Evolutionary conservation across 208 protist species (phyloP), one percentile per base, ranked within the genome.

Genomic region (Leishmania turanica): DNA sequence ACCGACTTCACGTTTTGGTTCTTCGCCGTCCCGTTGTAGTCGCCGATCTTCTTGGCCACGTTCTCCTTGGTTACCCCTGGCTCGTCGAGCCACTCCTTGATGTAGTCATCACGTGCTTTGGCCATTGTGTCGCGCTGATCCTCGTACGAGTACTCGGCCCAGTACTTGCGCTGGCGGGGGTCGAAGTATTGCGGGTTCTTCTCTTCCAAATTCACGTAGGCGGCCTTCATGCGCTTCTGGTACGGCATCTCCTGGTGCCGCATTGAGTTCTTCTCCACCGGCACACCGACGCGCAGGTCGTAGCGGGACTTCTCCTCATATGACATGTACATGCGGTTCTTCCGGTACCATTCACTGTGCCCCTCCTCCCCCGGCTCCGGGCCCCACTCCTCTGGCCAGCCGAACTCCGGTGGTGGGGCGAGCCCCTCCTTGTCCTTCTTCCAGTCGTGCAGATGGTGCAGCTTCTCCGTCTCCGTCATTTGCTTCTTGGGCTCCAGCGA

Each of bases 241-340:
- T 93, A 96, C 21, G 94, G 94, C 91, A 97, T 92, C 74, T 96
- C 92, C 74, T 97, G 94, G 78, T 96, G 92, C 17, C 94, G 90
- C 88, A 95, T 93, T 19, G 91, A 88, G 83, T 96, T 96, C 71
- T 94, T 95, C 82, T 97, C 91, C 8, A 97, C 89, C 24, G 94
- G 94, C 49, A 97, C 94, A 2, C 94, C 92, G 7, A 80, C 80
- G 42, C 94, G 90, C 37, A 97, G 71, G 77, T 96, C 91, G 73
- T 93, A 96, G 78, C 92, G 91, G 19, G 88, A 88, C 80, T 96
- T 96, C 47, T 97, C 94, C 81, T 97, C 94, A 75, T 96, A 95
- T 40, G 91, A 95, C 94, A 97, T 97, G 87, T 96, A 97, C 92
- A 96, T 95, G 51, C 94, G 90, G 64, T 95, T 93, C 83, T 97